A percentile compares a stretch with the other conserved stretches of the same genome.
Evolutionary conservation across 768 basidiomycete genomes (phyloP).

Genomic region (Calocybe indica): DNA sequence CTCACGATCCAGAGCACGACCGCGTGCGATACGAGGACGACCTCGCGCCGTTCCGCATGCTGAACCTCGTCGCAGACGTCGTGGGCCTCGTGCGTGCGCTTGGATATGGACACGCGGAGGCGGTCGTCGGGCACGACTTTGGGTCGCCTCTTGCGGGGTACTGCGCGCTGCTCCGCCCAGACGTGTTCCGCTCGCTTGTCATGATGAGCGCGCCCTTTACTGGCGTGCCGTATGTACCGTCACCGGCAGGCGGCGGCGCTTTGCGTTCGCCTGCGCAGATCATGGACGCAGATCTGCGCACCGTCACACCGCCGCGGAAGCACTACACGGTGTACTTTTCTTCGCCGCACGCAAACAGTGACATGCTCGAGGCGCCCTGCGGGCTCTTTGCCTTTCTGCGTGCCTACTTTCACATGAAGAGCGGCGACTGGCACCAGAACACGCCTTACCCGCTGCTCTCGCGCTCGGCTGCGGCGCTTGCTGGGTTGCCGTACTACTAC

Average conservation of each 20-base stretch:
- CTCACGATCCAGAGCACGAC: neutral
- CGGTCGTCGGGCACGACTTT: constrained; percentile 59
- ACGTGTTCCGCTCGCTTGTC: constrained; percentile 49
- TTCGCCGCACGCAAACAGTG: constrained; percentile 36
- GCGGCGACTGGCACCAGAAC: constrained; percentile 45
- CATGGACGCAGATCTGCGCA: constrained; percentile 23
- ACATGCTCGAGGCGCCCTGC: constrained; percentile 36
- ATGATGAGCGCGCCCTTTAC: constrained; percentile 56
- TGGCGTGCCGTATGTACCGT: constrained; percentile 32
- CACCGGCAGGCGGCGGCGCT: neutral
- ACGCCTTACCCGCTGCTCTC: constrained; percentile 30
- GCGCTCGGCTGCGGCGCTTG: constrained; percentile 26
- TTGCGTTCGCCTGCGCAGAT: neutral
- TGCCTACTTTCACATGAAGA: constrained; percentile 54
- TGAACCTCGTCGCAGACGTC: constrained; percentile 48
- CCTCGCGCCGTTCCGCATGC: constrained; percentile 39
- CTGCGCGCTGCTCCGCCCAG: constrained; percentile 49
- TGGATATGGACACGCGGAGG: constrained; percentile 37
- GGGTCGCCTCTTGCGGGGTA: constrained; percentile 49
- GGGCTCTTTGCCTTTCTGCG: constrained; percentile 45
- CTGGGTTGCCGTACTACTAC: constrained; percentile 51
- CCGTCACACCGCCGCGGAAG: constrained; percentile 46
- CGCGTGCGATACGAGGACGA: constrained; percentile 39
- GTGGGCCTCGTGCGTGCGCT: constrained; percentile 45
- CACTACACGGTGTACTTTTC: constrained; percentile 52